Base-by-base conservation (phyloP, 805 yeast genomes). In the Candida ovalis region DNA sequence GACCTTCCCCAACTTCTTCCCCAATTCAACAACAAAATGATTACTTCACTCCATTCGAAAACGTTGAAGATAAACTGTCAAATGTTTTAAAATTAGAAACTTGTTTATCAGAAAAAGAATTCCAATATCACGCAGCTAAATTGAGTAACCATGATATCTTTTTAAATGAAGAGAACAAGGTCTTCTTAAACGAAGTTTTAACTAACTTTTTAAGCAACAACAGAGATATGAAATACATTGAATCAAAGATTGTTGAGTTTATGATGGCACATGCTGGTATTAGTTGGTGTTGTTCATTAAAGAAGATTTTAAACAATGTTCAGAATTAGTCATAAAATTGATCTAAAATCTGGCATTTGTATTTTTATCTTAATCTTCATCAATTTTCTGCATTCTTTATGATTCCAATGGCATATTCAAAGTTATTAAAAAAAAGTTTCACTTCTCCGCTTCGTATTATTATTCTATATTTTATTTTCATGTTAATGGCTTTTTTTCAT, bases 251-350 rank as follows among this genome's bases (percentile, higher is more conserved):
- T 44, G 74, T 70, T 27, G 68, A 75, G 27, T 83, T 80, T 70
- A 80, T 83, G 79, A 68, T 83, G 66, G 56, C 67, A 2, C 79
- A 81, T 55, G 75, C 73, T 39, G 82, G 86, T 0, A 77, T 79
- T 10, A 64, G 67, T 22, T 86, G 95, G 95, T 80, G 86, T 51
- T 72, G 80, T 23, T 85, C 91, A 3, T 68, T 86, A 45, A 74
- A 82, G 44, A 82, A 82, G 59, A 62, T 84, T 3, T 55, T 79
- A 15, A 79, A 77, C 46, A 68, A 66, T 46, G 53, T 51, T 4
- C 23, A 42, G 8, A 15, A 24, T 19, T 25, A 17, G 22, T 6
- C 10, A 35, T n/a, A n/a, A 43, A 6, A 23, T 22, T 22, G 3
- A 33, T 9, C 25, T 37, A 15, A 15, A 33, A 6, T 3, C n/a